A percentile compares a stretch with the other conserved stretches of the same genome.
phyloP scores from a whole-genome alignment of 176 grass and related monocot species.

The Thinopyrum elongatum region DNA sequence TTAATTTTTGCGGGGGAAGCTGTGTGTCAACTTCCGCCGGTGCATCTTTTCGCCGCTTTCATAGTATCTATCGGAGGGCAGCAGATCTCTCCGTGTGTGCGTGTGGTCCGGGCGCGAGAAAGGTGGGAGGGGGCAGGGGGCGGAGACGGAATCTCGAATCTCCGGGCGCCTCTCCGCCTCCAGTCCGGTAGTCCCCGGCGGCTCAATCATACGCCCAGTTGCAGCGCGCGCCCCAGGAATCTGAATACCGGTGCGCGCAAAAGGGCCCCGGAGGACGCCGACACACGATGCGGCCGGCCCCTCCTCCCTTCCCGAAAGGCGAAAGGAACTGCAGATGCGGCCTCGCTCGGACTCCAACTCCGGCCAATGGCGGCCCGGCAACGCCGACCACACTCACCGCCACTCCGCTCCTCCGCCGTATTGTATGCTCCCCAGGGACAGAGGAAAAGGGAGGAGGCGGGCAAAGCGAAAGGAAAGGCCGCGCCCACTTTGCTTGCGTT shows the following conservation, averaged over 20 bases:
- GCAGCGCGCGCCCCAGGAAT: slow-evolving; percentile 27
- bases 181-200: background rate
- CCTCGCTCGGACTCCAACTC: background rate
- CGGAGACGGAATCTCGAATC: slow-evolving; percentile 35
- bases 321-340: slow-evolving; percentile 1
- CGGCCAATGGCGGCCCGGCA: slow-evolving; percentile 24
- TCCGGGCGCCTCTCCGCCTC: background rate
- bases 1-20: too few relatives aligned
- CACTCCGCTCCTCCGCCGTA: background rate
- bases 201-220: slow-evolving; percentile 40
- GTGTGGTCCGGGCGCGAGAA: slow-evolving; percentile 20
- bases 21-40: background rate
- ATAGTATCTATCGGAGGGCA: background rate
- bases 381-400: slow-evolving; percentile 17
- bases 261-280: background rate
- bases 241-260: background rate
- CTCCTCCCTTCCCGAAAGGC: background rate
- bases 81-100: background rate
- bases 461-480: background rate
- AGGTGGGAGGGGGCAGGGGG: background rate
- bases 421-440: slow-evolving; percentile 4
- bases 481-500: slow-evolving; percentile 41
- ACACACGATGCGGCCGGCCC: slow-evolving; percentile 20
- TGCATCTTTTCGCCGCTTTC: background rate
- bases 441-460: slow-evolving; percentile 2